phyloP scores from a whole-genome alignment of 345 rosid species.

The Lagerstroemia speciosa region DNA sequence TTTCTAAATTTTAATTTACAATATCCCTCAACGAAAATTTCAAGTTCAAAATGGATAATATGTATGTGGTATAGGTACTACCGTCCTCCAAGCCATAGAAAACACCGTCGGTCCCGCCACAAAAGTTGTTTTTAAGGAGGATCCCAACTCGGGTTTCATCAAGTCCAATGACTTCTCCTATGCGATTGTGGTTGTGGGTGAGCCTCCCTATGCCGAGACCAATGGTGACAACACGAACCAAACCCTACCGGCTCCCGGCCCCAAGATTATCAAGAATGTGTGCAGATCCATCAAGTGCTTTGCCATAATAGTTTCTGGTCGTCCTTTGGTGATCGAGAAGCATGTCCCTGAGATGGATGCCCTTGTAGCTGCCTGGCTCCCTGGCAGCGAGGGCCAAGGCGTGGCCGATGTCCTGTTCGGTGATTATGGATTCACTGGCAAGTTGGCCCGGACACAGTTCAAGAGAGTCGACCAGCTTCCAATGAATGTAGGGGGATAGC shows the following conservation, averaged over 20 bases:
- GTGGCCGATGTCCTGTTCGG: constrained; percentile 70
- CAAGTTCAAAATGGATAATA: not conserved
- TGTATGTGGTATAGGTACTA: not conserved
- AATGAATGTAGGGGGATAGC: constrained; percentile 46
- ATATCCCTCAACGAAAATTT: not conserved
- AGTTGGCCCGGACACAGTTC: constrained; percentile 76
- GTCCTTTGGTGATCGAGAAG: constrained; percentile 69
- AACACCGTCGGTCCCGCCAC: constrained; percentile 3
- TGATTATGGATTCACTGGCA: constrained; percentile 68
- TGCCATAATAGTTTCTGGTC: constrained; percentile 55
- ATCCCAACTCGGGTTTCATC: constrained; percentile 46
- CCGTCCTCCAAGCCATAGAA: no score
- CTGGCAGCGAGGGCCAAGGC: constrained; percentile 88
- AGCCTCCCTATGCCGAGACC: no score
- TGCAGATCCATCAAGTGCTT: constrained; percentile 58
- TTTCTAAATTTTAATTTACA: not conserved
- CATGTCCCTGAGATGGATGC: constrained; percentile 49
- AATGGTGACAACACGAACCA: constrained; percentile 60
- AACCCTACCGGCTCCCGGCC: constrained; percentile 61
- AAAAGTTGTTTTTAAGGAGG: constrained; percentile 34
- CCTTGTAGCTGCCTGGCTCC: constrained; percentile 85
- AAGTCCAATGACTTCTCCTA: constrained; percentile 54
- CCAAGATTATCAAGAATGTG: constrained; percentile 45
- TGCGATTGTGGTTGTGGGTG: constrained; percentile 73
- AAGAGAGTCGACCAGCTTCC: constrained; percentile 75